Conservation (phyloP, 2,329 filamentous ascomycete species). For the Epichloe scottii region DNA sequence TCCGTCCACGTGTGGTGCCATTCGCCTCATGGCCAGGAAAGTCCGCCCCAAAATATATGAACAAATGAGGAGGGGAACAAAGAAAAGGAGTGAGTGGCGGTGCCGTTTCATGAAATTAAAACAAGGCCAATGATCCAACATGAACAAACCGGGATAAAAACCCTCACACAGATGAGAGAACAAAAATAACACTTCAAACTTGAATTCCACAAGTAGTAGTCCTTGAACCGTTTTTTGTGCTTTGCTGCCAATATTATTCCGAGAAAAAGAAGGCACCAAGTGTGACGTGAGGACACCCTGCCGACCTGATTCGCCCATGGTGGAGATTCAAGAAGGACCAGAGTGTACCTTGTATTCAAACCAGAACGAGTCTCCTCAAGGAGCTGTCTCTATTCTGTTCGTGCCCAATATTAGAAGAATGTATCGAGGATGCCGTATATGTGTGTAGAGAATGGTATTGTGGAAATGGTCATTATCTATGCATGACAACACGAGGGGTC, state of each 20-base stretch:
- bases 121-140: not conserved
- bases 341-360: not conserved
- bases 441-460: not conserved
- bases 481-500: not conserved
- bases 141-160: not conserved
- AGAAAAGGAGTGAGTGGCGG: not conserved
- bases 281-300: not conserved
- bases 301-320: not conserved
- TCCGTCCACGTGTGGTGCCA: constrained; percentile 2
- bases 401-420: constrained; percentile 5
- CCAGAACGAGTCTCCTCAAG: constrained; percentile 5
- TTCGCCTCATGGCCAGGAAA: constrained; percentile 3
- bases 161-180: not conserved
- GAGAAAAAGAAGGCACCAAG: not conserved
- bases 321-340: not conserved
- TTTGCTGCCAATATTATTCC: constrained; percentile 2
- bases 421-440: constrained; percentile 6
- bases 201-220: not conserved
- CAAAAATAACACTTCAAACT: not conserved
- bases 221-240: not conserved
- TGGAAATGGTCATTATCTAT: constrained; percentile 2
- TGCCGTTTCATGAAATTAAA: constrained; percentile 1
- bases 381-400: not conserved
- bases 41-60: not conserved
- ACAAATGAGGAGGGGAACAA: not conserved